Evolutionary conservation across 2,329 filamentous ascomycete species (phyloP).

Genomic region (Lasiodiplodia hormozganensis): DNA sequence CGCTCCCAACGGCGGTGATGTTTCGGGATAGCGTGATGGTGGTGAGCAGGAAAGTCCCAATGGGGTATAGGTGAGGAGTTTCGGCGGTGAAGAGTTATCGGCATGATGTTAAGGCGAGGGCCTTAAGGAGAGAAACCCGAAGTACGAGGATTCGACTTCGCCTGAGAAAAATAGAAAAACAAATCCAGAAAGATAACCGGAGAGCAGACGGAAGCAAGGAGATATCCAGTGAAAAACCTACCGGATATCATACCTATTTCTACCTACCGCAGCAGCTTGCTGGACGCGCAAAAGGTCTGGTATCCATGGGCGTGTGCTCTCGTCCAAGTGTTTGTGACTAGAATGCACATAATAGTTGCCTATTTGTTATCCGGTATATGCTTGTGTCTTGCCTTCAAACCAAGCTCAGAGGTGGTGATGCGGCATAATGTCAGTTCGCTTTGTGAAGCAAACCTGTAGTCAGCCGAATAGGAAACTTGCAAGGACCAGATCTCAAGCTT

Average conservation of each 20-base stretch:
- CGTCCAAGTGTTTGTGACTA: not conserved
- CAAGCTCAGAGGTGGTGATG: not conserved
- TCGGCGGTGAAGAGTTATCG: not conserved
- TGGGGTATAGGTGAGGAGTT: not conserved
- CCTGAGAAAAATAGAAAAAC: not conserved
- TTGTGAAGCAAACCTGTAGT: constrained; percentile 9
- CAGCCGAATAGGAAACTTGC: constrained; percentile 7
- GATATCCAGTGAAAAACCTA: constrained; percentile 6
- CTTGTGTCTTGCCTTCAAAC: not conserved
- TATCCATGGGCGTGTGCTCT: not conserved
- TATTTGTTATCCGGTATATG: not conserved
- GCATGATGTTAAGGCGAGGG: not conserved
- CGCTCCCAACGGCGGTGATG: not conserved
- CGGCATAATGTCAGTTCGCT: constrained; percentile 3
- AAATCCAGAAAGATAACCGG: not conserved
- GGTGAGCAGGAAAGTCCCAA: not conserved
- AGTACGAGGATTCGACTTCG: not conserved
- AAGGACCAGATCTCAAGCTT: not conserved
- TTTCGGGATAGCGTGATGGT: not conserved
- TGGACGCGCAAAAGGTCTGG: not conserved
- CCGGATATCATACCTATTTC: constrained; percentile 3
- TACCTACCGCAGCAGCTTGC: not conserved
- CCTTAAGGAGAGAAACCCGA: not conserved
- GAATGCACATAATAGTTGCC: not conserved
- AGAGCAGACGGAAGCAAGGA: not conserved